Evolutionary conservation across 2,329 filamentous ascomycete species (phyloP), one percentile per base, ranked within the genome.

Genomic region (Cordyceps pruinosa): DNA sequence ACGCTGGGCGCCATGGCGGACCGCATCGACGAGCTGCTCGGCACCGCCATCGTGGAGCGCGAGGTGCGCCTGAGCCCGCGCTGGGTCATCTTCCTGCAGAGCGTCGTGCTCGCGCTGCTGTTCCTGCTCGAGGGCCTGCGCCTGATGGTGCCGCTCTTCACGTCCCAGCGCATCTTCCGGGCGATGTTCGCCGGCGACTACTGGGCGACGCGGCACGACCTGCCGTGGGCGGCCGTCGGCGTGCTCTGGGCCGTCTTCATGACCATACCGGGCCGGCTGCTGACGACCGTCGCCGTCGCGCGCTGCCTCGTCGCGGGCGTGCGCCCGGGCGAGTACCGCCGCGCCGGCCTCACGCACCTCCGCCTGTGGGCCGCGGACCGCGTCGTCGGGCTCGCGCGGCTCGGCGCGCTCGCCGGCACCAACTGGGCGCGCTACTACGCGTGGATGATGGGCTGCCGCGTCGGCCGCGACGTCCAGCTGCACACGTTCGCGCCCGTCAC

Each of bases 311-410:
- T 57, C 25, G 23, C 42, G 9, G 58, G 60, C n/a, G 59, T 64
- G 39, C 47, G 41, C 10, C 62, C 62, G 0, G 62, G 62, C 50
- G 55, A 39, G 25, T 64, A 64, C 45, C 54, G 34, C 9, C 61
- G 61, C 4, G 61, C 60, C n/a, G 56, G 62, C 10, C 26, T 48
- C 7, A 57, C 57, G 2, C 62, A 64, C 32, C 58, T 64, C 8
- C 51, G 61, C 3, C 55, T 64, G 9, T 64, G 62, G 62, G 59
- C 56, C 0, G 62, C 60, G 1, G 61, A 62, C 52, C 58, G 59
- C 2, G 34, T 63, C 17, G 60, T 57, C 12, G 58, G 34, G 3
- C 26, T 60, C n/a, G 57, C 51, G 2, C 39, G 53, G 15, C 55
- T 62, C 12, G 50, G 15, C 5, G 53, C 48, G 23, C 54, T 62